A percentile compares a stretch with the other conserved stretches of the same genome.
These are phyloP conservation scores for Fagus sylvatica DNA, from an alignment of 306 rosid genomes.

Conservation along the genomic window DNA sequence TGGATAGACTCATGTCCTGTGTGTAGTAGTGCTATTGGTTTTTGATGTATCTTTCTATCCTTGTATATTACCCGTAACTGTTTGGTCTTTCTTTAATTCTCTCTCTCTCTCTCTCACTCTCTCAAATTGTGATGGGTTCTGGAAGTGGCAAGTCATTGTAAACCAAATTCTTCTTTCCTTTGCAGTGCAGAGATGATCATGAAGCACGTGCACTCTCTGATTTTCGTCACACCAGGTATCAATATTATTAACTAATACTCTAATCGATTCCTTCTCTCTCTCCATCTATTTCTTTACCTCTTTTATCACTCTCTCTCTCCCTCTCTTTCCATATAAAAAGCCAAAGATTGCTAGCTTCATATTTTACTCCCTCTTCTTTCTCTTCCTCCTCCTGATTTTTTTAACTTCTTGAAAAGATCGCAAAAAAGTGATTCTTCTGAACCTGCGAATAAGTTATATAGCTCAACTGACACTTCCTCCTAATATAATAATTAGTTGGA, in stretches of 20 bases:
- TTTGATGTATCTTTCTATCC: conserved; percentile 31
- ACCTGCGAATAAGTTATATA: not conserved
- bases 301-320: conserved; percentile 9
- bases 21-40: conserved; percentile 36
- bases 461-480: no score
- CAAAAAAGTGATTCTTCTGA: not conserved
- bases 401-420: not conserved
- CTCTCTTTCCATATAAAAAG: conserved; percentile 25
- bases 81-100: conserved; percentile 12
- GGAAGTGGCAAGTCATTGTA: conserved; percentile 27
- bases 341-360: conserved; percentile 28
- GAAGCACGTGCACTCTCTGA: conserved; percentile 81
- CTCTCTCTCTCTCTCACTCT: conserved; percentile 28
- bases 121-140: conserved; percentile 38
- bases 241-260: conserved; percentile 29
- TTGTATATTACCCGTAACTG: conserved; percentile 37
- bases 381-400: conserved; percentile 5
- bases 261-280: conserved; percentile 34
- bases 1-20: conserved; percentile 30
- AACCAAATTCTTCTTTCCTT: conserved; percentile 43
- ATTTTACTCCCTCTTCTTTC: conserved; percentile 11
- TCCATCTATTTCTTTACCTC: conserved; percentile 23
- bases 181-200: conserved; percentile 54
- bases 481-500: no score
- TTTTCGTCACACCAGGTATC: conserved; percentile 74